Base-by-base conservation (phyloP, 2,329 filamentous ascomycete genomes). In the Aspergillus sp. region DNA sequence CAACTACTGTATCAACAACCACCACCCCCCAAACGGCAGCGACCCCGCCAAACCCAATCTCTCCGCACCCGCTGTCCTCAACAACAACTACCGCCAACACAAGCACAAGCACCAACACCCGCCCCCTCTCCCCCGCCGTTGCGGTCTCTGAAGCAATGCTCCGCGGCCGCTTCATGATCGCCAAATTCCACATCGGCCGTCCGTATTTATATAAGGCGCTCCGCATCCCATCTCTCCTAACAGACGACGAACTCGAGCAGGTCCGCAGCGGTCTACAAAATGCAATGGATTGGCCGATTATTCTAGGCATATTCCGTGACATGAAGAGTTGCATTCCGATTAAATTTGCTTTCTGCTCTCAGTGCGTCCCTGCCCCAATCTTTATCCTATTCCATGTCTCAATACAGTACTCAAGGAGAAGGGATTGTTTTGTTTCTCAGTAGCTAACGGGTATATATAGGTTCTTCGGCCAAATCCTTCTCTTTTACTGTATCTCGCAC, bases 281-380 rank as follows among this genome's bases (percentile, higher is more conserved):
- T 51, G 75, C 75, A 12, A 77, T 77, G 73, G 68, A 77, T 50
- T 77, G 75, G 75, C 75, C 75, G 7, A 63, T 77, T 3, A 67
- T 70, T 1, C 66, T 70, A 27, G 74, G 74, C 13, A 67, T 76
- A n/a, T 76, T 76, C 56, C 63, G 67, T 12, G 68, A 67, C 22
- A 77, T 77, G 75, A 76, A 72, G 55, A 75, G 72, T 46, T 77
- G 75, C 47, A 75, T 76, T 45, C 75, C 75, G 17, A 72, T 77
- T 17, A 75, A 70, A 45, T 77, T 75, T 59, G 73, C 73, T 5
- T 75, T 77, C 64, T 75, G 75, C 51, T 71, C 74, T 17, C 68
- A 77, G 73, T 72, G 66, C 61, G 70, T 64, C 12, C 12, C 5
- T 8, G 20, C 5, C 30, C 19, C 33, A 12, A 24, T 13, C 12